These are phyloP conservation scores for Stenocarpella maydis DNA, from an alignment of 2,329 filamentous ascomycete genomes.

Conservation along the genomic window DNA sequence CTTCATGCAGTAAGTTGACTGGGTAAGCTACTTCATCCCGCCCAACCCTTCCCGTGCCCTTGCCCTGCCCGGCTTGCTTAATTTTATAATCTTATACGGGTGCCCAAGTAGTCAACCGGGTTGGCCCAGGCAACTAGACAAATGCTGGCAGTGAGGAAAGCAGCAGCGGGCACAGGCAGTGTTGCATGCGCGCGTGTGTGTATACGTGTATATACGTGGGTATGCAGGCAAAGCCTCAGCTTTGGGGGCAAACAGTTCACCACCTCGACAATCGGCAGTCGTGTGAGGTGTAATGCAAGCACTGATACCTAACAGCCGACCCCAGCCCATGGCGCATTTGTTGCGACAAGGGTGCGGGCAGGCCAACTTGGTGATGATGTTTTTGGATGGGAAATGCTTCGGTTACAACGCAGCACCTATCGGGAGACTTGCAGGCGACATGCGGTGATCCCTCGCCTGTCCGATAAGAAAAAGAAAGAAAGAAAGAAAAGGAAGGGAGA, in stretches of 20 bases:
- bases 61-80: constrained; percentile 4
- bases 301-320: too few relatives aligned
- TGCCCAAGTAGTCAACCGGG: background rate
- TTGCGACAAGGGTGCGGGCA: too few relatives aligned
- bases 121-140: background rate
- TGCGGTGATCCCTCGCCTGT: constrained; percentile 10
- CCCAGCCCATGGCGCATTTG: too few relatives aligned
- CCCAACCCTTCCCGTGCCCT: constrained; percentile 2
- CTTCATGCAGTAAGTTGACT: too few relatives aligned
- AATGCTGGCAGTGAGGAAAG: background rate
- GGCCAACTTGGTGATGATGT: too few relatives aligned
- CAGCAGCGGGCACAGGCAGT: too few relatives aligned
- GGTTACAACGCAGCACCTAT: constrained; percentile 20
- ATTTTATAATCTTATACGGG: background rate
- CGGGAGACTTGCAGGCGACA: constrained; percentile 21
- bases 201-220: too few relatives aligned
- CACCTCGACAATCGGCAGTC: constrained; percentile 17
- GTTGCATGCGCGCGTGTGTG: too few relatives aligned
- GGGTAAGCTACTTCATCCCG: too few relatives aligned
- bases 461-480: background rate
- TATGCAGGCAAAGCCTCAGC: background rate
- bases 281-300: too few relatives aligned
- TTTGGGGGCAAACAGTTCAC: background rate
- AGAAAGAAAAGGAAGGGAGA: constrained; percentile 1
- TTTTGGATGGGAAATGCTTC: constrained; percentile 26